These are phyloP conservation scores for Pseudogymnoascus sp. DNA, from an alignment of 2,329 filamentous ascomycete species.

Conservation along the genomic window DNA sequence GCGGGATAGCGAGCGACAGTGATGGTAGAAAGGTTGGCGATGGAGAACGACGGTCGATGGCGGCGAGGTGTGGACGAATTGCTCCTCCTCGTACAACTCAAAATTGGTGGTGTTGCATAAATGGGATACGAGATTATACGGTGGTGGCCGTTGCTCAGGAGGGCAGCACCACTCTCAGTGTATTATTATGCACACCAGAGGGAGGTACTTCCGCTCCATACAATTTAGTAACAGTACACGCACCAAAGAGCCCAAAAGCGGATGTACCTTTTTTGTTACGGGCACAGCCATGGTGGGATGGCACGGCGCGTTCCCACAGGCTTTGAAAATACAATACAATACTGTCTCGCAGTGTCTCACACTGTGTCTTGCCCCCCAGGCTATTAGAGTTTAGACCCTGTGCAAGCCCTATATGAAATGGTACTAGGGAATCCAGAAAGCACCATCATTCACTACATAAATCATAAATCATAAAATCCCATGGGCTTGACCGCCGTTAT, in stretches of 20 bases:
- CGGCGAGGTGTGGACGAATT: not conserved
- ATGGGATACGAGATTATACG: not conserved
- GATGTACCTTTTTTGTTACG: not conserved
- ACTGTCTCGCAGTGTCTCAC: not conserved
- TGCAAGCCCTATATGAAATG: not conserved
- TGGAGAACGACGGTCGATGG: not conserved
- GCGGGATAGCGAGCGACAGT: slow-evolving; percentile 4
- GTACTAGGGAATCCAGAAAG: not conserved
- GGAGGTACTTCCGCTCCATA: not conserved
- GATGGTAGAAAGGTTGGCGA: not conserved
- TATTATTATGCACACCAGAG: slow-evolving; percentile 1
- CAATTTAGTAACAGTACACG: not conserved
- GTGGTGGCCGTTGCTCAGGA: not conserved
- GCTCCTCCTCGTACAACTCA: not conserved
- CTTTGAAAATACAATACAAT: not conserved
- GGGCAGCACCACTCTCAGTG: not conserved
- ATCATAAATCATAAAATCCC: not conserved
- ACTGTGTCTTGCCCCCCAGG: not conserved
- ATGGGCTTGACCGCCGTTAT: not conserved
- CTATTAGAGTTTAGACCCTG: slow-evolving; percentile 6
- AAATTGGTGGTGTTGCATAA: slow-evolving; percentile 4
- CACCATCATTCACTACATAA: not conserved
- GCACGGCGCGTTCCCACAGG: slow-evolving; percentile 4
- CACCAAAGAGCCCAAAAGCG: not conserved
- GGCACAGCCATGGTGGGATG: not conserved